These are phyloP conservation scores for Yarrowia sp. DNA, from an alignment of 805 yeast species.

Conservation along the genomic window DNA sequence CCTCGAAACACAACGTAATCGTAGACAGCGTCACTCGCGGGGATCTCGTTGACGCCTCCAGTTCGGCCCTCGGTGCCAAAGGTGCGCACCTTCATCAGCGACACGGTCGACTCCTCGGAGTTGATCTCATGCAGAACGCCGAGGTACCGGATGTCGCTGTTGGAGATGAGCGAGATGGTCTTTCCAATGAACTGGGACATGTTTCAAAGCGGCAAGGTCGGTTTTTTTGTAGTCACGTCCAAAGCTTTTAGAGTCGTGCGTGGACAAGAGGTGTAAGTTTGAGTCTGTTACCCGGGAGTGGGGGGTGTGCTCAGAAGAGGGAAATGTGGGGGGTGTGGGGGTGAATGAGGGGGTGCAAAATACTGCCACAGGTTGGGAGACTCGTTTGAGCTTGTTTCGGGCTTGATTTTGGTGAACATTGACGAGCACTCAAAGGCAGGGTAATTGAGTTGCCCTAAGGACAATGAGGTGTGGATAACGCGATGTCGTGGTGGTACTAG, in stretches of 20 bases:
- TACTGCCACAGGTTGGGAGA: too few species aligned
- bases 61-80: constrained; percentile 93
- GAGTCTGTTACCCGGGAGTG: constrained; percentile 22
- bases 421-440: not conserved
- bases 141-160: constrained; percentile 82
- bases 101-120: constrained; percentile 88
- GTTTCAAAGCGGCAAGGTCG: not conserved
- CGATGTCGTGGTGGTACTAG: too few species aligned
- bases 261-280: constrained; percentile 1
- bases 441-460: constrained; percentile 22
- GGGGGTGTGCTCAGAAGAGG: too few species aligned
- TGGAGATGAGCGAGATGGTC: constrained; percentile 79
- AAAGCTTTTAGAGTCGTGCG: constrained; percentile 6
- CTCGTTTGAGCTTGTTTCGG: too few species aligned
- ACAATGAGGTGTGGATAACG: too few species aligned
- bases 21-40: constrained; percentile 70
- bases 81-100: constrained; percentile 77
- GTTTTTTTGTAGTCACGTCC: not conserved
- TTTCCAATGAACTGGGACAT: constrained; percentile 96
- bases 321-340: too few species aligned
- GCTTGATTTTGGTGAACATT: too few species aligned
- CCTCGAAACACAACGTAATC: constrained; percentile 88
- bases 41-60: constrained; percentile 69
- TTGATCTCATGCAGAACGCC: constrained; percentile 88
- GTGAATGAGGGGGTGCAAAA: too few species aligned